Evolutionary conservation across 1,139 yeast species (phyloP), one percentile per base, ranked within the genome.

Genomic region (Schwanniomyces etchellsii): DNA sequence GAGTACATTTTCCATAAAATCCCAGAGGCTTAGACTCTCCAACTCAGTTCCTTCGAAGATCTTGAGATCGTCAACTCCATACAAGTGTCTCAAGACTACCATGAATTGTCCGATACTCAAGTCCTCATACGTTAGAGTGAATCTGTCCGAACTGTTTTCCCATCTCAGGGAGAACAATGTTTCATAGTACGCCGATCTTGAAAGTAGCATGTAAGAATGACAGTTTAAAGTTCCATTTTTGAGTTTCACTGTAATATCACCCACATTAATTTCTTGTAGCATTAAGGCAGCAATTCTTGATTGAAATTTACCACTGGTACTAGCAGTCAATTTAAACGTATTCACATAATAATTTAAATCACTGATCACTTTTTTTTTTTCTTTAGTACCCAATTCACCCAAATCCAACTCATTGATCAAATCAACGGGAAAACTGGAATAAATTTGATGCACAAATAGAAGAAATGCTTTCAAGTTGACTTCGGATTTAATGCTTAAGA

Each of bases 121-220:
- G 9, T 15, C n/a, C 3, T 57, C 52, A 32, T 84, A 66, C 24
- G 67, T 61, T 13, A 79, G 36, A 1, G 42, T 37, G 11, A 34
- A 37, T 9, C 35, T 30, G 7, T 14, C 14, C 6, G 14, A 9
- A 9, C 9, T 7, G 4, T 45, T 34, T 27, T 44, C 30, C 93
- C 93, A 82, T 35, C 78, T 52, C 2, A 56, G 50, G 0, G 82
- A 70, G 21, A 81, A 62, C 2, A 74, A 40, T 0, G 82, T 70
- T 37, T 74, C 79, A 49, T 85, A 84, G 46, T 69, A 83, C 0
- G 77, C 77, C 27, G 80, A 73, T 34, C 94, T 57, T 0, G 74
- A 52, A 4, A 62, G 48, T 15, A 86, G 49, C 5, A 84, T 52
- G 20, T 64, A 61, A 4, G 81, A 70, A 43, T 77, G 77, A 4